Base-by-base conservation (phyloP, 2,329 filamentous ascomycete species). In the Rachicladosporium sp. region DNA sequence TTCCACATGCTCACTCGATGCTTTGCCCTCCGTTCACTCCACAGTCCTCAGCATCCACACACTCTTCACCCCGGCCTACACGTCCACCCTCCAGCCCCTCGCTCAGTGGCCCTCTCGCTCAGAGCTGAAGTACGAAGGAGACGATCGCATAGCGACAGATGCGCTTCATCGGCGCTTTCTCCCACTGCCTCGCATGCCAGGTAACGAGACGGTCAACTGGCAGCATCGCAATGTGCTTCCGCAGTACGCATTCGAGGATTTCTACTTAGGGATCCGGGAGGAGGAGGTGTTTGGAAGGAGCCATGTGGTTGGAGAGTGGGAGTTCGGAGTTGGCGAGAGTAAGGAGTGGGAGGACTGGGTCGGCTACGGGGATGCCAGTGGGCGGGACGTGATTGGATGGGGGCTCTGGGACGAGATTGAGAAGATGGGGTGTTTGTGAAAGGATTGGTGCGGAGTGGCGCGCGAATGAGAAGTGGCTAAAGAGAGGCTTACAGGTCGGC, bases 101-200 rank as follows among this genome's bases (percentile, higher is more conserved):
- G 57, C 64, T 0, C 55, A 57, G 1, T 69, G 63, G 63, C 66
- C 66, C 0, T 49, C 50, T 8, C 33, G 48, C 4, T 49, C 57
- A 8, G 66, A 69, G 52, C 52, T 62, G 52, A 65, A 65, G 45
- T 68, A 66, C 58, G 66, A 69, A 45, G 66, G 66, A 0, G 61
- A 66, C 31, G 65, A 65, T 27, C 61, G 66, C 8, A 62, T 66
- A 10, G 59, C 64, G 32, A 68, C 63, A 2, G 63, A 64, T 13
- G 51, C 53, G 3, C 57, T 61, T 35, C 57, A 65, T 33, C 56
- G 64, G 7, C 61, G 66, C 11, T 68, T 60, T 46, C 51, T 62
- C 4, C 59, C 62, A n/a, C 47, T 63, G 8, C 66, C 66, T 27
- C 62, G 66, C 4, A 59, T 66, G 35, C 48, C 54, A 5, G 58